Percentiles rank a stretch among this genome's conserved stretches.
Conservation (phyloP, 2,329 filamentous ascomycete genomes). For the Penicillium sp. region DNA sequence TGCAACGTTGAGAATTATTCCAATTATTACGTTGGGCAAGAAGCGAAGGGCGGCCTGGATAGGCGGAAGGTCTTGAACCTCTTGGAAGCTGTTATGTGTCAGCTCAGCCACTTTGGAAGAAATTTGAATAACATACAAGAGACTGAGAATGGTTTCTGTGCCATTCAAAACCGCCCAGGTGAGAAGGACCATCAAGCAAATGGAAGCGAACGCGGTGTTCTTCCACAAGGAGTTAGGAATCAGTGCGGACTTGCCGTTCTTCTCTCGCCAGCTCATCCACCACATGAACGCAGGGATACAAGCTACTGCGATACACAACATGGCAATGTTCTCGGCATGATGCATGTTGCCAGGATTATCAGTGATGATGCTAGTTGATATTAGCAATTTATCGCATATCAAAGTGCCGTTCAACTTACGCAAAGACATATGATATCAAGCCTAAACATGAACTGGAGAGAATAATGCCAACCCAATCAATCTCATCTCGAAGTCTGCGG, state of each 20-base stretch:
- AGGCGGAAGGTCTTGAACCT: conserved; percentile 48
- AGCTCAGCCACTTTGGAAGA: not conserved
- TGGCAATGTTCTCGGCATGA: conserved; percentile 44
- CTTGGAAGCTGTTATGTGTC: conserved; percentile 47
- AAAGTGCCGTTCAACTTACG: conserved; percentile 33
- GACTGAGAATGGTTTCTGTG: conserved; percentile 49
- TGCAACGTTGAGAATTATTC: conserved; percentile 41
- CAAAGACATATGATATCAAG: conserved; percentile 52
- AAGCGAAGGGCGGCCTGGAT: conserved; percentile 48
- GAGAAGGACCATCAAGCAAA: conserved; percentile 53
- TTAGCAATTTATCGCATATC: not conserved
- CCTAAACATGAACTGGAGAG: conserved; percentile 49
- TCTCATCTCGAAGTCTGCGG: conserved; percentile 29
- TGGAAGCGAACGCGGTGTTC: conserved; percentile 55
- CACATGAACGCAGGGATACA: conserved; percentile 50
- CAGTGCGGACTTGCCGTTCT: conserved; percentile 49
- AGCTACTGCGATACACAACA: conserved; percentile 48
- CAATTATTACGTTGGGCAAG: conserved; percentile 45
- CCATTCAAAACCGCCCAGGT: conserved; percentile 48
- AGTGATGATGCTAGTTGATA: conserved; percentile 19
- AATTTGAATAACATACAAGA: conserved; percentile 44
- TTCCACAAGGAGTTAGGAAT: conserved; percentile 64
- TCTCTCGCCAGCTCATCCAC: conserved; percentile 55
- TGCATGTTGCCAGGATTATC: conserved; percentile 37
- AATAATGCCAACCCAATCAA: conserved; percentile 55